A percentile compares a stretch with the other conserved stretches of the same genome.
phyloP scores from a whole-genome alignment of 1,284 basidiomycete genomes.

The Ceraceosorus guamensis region DNA sequence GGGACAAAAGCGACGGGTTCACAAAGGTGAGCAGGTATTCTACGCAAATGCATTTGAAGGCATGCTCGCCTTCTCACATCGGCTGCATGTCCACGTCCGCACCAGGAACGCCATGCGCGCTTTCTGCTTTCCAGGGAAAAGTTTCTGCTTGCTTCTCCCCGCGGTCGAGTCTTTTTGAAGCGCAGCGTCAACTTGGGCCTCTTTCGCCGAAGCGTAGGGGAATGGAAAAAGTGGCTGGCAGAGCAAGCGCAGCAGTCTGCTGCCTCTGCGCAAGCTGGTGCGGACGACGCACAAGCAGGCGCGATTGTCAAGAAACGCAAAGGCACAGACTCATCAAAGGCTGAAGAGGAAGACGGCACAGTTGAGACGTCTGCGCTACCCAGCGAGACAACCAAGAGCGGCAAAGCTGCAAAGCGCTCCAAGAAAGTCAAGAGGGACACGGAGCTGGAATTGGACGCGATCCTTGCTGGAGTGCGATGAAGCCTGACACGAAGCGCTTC shows the following conservation, averaged over 20 bases:
- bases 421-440: no score
- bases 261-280: no score
- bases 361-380: no score
- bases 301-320: no score
- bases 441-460: no score
- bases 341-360: no score
- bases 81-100: neutral
- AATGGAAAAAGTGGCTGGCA: conserved; percentile 30
- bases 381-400: no score
- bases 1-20: conserved; percentile 34
- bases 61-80: neutral
- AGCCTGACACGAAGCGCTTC: no score
- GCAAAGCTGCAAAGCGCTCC: no score
- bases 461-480: no score
- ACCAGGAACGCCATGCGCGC: conserved; percentile 26
- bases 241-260: neutral
- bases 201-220: conserved; percentile 28
- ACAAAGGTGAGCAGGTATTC: conserved; percentile 9
- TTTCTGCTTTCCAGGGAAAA: conserved; percentile 15
- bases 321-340: no score
- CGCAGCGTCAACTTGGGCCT: conserved; percentile 29
- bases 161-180: conserved; percentile 38
- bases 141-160: conserved; percentile 22
- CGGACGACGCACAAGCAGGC: no score
- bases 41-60: neutral